A percentile compares a stretch with the other conserved stretches of the same genome.
phyloP scores from a whole-genome alignment of 495 filamentous ascomycete species.

The Penicillium bovifimosum region DNA sequence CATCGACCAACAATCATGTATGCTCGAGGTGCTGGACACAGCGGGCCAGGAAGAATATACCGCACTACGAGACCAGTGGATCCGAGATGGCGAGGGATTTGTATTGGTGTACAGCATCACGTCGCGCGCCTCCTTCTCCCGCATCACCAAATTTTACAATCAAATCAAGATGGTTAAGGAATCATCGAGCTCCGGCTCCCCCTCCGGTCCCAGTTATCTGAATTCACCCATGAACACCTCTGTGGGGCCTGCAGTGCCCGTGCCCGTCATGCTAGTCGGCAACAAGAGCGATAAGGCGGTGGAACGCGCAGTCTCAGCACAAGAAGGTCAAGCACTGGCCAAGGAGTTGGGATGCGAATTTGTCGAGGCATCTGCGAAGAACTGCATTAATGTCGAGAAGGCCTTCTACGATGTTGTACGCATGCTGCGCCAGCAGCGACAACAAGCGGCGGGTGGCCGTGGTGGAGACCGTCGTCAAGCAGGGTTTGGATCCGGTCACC shows the following conservation, averaged over 20 bases:
- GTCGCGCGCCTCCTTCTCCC: slow-evolving; percentile 86
- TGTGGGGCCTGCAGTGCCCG: slow-evolving; percentile 54
- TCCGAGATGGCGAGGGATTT: slow-evolving; percentile 95
- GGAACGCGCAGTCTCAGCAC: slow-evolving; percentile 92
- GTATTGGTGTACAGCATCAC: slow-evolving; percentile 98
- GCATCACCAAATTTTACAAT: slow-evolving; percentile 91
- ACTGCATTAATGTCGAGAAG: slow-evolving; percentile 98
- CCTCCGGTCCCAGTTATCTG: slow-evolving; percentile 51
- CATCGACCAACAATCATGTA: slow-evolving; percentile 93
- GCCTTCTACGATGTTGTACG: slow-evolving; percentile 98
- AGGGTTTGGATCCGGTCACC: slow-evolving; percentile 28
- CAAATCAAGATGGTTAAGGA: slow-evolving; percentile 98
- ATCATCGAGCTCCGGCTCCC: slow-evolving; percentile 69
- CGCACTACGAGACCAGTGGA: slow-evolving; percentile 95
- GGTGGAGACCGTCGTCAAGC: slow-evolving; percentile 38
- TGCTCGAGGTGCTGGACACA: slow-evolving; percentile 97
- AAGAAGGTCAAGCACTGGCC: slow-evolving; percentile 88
- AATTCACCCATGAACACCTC: slow-evolving; percentile 66
- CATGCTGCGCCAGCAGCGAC: slow-evolving; percentile 75
- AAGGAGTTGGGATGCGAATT: slow-evolving; percentile 94
- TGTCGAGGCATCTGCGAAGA: slow-evolving; percentile 97
- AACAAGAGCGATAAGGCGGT: slow-evolving; percentile 97
- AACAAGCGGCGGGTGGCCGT: slow-evolving; percentile 42
- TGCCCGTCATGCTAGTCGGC: slow-evolving; percentile 95
- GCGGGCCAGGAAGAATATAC: slow-evolving; percentile 99